Conservation (phyloP, 2,329 filamentous ascomycete species). For the Apiospora marii region DNA sequence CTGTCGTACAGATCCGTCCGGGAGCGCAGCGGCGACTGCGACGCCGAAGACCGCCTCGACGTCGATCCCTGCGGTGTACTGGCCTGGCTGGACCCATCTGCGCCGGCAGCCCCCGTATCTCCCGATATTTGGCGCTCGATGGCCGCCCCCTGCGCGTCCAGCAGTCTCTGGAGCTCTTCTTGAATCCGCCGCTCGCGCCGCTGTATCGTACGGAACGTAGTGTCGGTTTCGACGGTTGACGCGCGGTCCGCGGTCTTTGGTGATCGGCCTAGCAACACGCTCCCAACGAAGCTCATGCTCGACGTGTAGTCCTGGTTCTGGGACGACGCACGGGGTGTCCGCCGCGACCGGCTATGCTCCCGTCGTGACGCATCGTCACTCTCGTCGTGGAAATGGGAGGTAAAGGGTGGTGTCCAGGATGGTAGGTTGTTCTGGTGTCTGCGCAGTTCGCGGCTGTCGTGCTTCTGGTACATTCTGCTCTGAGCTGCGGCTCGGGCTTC, state of each 20-base stretch:
- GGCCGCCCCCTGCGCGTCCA: conserved; percentile 66
- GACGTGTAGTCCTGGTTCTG: conserved; percentile 23
- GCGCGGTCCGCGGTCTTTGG: conserved; percentile 28
- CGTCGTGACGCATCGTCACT: background rate
- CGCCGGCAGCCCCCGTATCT: conserved; percentile 41
- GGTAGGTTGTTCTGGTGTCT: conserved; percentile 26
- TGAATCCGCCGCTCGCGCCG: conserved; percentile 62
- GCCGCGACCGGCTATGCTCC: background rate
- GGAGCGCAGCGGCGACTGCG: conserved; percentile 28
- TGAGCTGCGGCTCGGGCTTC: conserved; percentile 19
- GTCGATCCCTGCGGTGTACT: conserved; percentile 45
- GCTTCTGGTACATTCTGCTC: background rate
- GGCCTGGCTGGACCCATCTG: conserved; percentile 31
- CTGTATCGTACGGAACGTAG: conserved; percentile 42
- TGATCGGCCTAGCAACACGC: conserved; percentile 36
- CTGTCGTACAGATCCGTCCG: conserved; percentile 37
- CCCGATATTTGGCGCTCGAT: conserved; percentile 49
- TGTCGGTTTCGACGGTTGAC: conserved; percentile 34
- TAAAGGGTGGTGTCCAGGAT: conserved; percentile 36
- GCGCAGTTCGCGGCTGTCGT: background rate
- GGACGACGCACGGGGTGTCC: background rate
- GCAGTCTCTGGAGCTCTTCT: conserved; percentile 62
- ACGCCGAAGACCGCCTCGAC: conserved; percentile 30
- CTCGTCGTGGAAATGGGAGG: conserved; percentile 29
- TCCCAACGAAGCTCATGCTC: conserved; percentile 39